Percentiles rank a stretch among this genome's conserved stretches.
These are phyloP conservation scores for Gomphus sp. DNA, from an alignment of 1,284 basidiomycete genomes.

Conservation along the genomic window DNA sequence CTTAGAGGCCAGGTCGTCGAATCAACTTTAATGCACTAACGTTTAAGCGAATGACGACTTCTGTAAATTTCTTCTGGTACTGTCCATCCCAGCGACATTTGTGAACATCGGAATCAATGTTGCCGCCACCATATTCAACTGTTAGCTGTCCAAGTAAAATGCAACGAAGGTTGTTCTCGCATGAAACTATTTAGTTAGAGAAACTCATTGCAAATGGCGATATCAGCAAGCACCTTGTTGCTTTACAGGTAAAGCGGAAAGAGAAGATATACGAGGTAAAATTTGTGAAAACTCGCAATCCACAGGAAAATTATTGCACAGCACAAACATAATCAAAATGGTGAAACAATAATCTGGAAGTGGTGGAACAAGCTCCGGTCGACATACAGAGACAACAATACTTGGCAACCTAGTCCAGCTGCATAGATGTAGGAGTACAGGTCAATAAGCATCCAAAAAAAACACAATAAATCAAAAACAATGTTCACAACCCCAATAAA, in stretches of 20 bases:
- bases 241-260: no score
- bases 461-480: neutral
- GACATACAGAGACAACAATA: neutral
- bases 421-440: neutral
- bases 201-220: neutral
- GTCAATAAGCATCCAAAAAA: neutral
- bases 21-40: no score
- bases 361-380: neutral
- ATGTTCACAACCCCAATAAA: constrained; percentile 6
- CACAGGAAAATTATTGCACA: neutral
- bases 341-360: no score
- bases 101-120: no score
- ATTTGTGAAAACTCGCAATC: no score
- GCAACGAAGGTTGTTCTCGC: no score
- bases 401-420: neutral
- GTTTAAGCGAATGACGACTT: no score
- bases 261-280: no score
- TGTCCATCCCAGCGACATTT: no score
- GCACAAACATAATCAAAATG: neutral
- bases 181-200: neutral
- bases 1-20: neutral
- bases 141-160: no score
- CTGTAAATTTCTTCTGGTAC: no score
- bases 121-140: no score
- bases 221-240: constrained; percentile 22